Evolutionary conservation across 176 grass and related monocot genomes (phyloP).

Genomic region (Themeda triandra): DNA sequence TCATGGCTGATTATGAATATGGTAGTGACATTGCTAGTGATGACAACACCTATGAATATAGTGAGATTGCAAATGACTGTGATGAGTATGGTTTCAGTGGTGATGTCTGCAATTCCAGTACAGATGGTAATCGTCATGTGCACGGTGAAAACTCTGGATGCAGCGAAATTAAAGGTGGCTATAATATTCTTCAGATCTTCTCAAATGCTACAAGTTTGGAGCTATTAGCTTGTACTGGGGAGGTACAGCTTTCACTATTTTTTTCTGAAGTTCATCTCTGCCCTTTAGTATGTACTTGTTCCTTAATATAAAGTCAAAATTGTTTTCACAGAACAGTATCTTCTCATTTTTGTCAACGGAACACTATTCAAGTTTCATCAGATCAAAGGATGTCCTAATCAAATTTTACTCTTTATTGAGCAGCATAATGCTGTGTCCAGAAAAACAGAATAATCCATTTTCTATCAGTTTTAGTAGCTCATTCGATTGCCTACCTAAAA

Average conservation of each 20-base stretch:
- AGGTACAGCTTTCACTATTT: neutral
- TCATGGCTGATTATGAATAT: neutral
- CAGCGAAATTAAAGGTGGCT: neutral
- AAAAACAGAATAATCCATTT: neutral
- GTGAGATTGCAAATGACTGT: slow-evolving; percentile 13
- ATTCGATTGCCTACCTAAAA: neutral
- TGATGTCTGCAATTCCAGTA: neutral
- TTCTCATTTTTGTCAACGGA: neutral
- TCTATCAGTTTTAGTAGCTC: neutral
- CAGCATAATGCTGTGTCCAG: neutral
- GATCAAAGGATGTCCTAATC: neutral
- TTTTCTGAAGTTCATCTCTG: neutral
- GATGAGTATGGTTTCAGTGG: neutral
- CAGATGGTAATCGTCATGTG: neutral
- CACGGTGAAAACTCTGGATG: neutral
- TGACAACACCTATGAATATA: slow-evolving; percentile 16
- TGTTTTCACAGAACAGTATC: neutral
- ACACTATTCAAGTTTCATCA: neutral
- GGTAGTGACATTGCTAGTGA: slow-evolving; percentile 25
- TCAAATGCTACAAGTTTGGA: slow-evolving; percentile 32
- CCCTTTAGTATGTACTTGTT: neutral
- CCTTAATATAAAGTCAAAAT: neutral
- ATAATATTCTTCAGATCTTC: slow-evolving; percentile 6
- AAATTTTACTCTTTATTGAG: neutral
- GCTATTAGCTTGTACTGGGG: slow-evolving; percentile 13